phyloP scores from a whole-genome alignment of 306 rosid genomes.

The Ziziphus jujuba region DNA sequence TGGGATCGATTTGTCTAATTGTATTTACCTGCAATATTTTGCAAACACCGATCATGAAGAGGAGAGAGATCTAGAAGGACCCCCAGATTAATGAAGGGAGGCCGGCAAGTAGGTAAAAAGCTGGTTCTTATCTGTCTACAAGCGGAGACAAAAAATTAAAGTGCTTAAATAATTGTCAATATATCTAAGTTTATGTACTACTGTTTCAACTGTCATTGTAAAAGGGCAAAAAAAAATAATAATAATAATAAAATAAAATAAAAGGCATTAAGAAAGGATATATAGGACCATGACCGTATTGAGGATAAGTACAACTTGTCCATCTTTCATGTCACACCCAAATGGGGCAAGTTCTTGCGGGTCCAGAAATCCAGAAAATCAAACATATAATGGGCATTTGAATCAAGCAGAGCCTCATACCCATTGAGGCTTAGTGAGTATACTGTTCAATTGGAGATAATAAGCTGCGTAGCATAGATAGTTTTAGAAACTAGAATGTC shows the following conservation, averaged over 20 bases:
- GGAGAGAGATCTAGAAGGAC: conserved; percentile 36
- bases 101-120: too few species aligned
- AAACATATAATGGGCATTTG: background rate
- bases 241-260: too few species aligned
- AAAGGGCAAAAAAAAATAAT: background rate
- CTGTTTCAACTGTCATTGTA: conserved; percentile 1
- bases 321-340: conserved; percentile 18
- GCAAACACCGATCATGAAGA: background rate
- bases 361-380: conserved; percentile 18
- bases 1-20: conserved; percentile 2
- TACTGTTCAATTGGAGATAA: too few species aligned
- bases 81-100: conserved; percentile 6
- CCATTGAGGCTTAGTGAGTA: background rate
- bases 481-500: too few species aligned
- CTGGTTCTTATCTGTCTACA: conserved; percentile 9
- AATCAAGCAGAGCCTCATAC: background rate
- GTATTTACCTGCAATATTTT: conserved; percentile 2
- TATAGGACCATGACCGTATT: conserved; percentile 7
- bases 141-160: conserved; percentile 22
- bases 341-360: conserved; percentile 24
- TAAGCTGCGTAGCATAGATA: too few species aligned
- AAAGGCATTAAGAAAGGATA: conserved; percentile 1
- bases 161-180: conserved; percentile 17
- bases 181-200: background rate
- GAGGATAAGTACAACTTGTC: conserved; percentile 23